Base-by-base conservation (phyloP, 805 yeast genomes). In the Ogataea dorogensis region DNA sequence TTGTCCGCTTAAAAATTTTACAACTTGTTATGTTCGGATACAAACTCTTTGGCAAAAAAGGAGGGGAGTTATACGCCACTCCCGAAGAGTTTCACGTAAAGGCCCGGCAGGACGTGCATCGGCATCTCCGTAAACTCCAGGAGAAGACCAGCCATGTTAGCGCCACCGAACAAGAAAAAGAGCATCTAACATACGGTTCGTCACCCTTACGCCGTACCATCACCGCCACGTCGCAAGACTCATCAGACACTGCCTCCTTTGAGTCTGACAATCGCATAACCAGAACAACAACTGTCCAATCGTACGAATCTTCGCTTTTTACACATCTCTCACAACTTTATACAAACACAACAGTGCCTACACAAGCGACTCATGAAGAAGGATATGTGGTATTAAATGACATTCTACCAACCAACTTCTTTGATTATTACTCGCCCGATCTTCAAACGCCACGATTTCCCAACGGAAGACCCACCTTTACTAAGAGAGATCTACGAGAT, bases 401-500 rank as follows among this genome's bases (percentile, higher is more conserved):
- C 16, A 78, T 75, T 0, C 46, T 79, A n/a, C 85, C 85, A 1
- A 54, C 54, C 11, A 61, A 62, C 17, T 79, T 68, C 47, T 51
- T 60, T 14, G 79, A 75, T 48, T 75, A 77, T 74, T 79, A 79
- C 51, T 60, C 79, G 0, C 71, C 79, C 1, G 83, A 78, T 40
- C 54, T 76, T 9, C 56, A 73, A 16, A 64, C 67, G 24, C 71
- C 70, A 38, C 67, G 73, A 15, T 61, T 76, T 24, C 63, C 71
- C 8, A 75, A 75, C 44, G 82, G 83, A 0, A 63, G 87, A 28
- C 86, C 86, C 9, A 55, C 61, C 17, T 81, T 79, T 58, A 79
- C 86, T 0, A 73, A 71, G 43, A 63, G 87, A 35, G 76, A 73
- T 11, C 63, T 83, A 25, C 62, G 77, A 17, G 83, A 81, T 55